Evolutionary conservation across 768 basidiomycete genomes (phyloP).

Genomic region (Termitomyces sp.): DNA sequence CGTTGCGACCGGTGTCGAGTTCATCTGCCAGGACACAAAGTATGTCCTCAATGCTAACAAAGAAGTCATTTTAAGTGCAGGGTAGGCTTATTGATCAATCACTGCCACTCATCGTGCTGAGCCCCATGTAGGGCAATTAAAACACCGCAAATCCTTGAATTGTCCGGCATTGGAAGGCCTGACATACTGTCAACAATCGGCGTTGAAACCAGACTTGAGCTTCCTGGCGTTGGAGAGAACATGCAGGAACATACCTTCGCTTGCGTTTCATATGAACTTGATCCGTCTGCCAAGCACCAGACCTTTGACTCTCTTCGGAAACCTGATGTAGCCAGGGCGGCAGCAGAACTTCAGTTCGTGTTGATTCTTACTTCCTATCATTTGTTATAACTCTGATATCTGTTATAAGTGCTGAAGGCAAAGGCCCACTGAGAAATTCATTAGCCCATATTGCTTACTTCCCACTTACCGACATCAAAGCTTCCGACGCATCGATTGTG

Average conservation of each 20-base stretch:
- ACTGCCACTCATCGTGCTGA: not conserved
- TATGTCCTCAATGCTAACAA: constrained; percentile 36
- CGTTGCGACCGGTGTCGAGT: constrained; percentile 45
- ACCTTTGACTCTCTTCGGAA: constrained; percentile 7
- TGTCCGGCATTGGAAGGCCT: constrained; percentile 14
- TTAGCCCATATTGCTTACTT: constrained; percentile 26
- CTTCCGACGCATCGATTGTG: constrained; percentile 13
- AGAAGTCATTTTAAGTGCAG: constrained; percentile 50
- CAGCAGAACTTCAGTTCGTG: constrained; percentile 6
- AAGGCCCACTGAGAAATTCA: constrained; percentile 21
- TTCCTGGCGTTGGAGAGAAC: constrained; percentile 18
- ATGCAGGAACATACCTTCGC: constrained; percentile 12
- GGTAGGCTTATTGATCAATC: constrained; percentile 19
- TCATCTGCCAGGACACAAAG: constrained; percentile 24
- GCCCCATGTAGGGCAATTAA: constrained; percentile 8
- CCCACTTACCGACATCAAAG: constrained; percentile 19
- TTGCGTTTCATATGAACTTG: constrained; percentile 7
- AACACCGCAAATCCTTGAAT: constrained; percentile 17
- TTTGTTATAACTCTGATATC: not conserved
- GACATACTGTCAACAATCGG: constrained; percentile 9
- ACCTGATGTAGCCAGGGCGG: constrained; percentile 1
- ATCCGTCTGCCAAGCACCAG: constrained; percentile 2
- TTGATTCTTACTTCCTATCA: not conserved
- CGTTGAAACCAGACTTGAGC: constrained; percentile 10
- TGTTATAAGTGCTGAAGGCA: constrained; percentile 17